phyloP scores from a whole-genome alignment of 495 filamentous ascomycete species.

The Wilcoxina mikolae region DNA sequence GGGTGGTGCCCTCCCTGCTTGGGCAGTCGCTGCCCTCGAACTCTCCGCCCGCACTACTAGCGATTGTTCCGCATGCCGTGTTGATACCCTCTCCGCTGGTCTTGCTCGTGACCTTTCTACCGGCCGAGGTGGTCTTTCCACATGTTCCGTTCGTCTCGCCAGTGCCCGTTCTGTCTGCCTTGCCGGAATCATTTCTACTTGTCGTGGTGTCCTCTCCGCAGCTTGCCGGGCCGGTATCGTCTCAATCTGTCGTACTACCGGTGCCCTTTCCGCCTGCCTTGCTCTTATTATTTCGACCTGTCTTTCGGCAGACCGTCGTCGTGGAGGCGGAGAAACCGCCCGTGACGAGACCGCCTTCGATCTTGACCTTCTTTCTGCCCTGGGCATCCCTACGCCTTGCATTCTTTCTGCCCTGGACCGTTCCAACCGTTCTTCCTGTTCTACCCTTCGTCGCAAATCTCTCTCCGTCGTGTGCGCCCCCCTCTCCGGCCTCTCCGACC shows the following conservation, averaged over 20 bases:
- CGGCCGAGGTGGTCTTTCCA: neutral
- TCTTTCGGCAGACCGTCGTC: neutral
- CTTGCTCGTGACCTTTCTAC: neutral
- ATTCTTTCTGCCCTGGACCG: constrained; percentile 5
- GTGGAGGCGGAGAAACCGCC: neutral
- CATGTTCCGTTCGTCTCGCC: neutral
- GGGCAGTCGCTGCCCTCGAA: neutral
- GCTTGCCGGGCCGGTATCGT: neutral
- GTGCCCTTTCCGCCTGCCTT: neutral
- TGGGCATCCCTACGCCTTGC: neutral
- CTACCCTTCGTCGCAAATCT: neutral
- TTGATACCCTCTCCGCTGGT: neutral
- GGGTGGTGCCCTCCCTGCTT: neutral
- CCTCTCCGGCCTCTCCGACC: constrained; percentile 10
- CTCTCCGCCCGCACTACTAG: too few species aligned
- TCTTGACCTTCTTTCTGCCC: constrained; percentile 6
- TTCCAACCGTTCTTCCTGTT: constrained; percentile 10
- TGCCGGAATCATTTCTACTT: neutral
- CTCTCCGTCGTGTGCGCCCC: constrained; percentile 6
- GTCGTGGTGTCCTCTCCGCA: neutral
- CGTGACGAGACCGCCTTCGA: neutral
- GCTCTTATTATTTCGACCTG: neutral
- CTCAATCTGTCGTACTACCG: neutral
- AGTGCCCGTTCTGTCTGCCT: neutral
- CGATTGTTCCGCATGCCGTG: too few species aligned